A percentile compares a stretch with the other conserved stretches of the same genome.
These are phyloP conservation scores for Pinus tabuliformis DNA, from an alignment of 75 land plant genomes.

Conservation along the genomic window DNA sequence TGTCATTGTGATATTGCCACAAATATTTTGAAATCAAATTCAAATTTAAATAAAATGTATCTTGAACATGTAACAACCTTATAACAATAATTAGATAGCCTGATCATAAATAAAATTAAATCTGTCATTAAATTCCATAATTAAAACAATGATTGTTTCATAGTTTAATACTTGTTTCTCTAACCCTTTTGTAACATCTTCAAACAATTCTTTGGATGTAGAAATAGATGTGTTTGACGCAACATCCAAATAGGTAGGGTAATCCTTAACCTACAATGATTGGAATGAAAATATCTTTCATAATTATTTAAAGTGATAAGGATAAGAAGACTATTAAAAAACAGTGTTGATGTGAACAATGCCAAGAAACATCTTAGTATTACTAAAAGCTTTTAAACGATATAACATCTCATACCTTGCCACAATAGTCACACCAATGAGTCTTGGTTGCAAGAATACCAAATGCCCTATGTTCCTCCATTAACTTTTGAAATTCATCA, in stretches of 20 bases:
- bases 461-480: conserved; percentile 72
- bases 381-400: neutral
- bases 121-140: neutral
- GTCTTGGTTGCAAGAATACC: conserved; percentile 72
- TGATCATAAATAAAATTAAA: neutral
- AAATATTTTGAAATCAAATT: conserved; percentile 7
- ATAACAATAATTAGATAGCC: neutral
- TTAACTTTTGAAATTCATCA: conserved; percentile 85
- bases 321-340: neutral
- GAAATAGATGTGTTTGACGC: conserved; percentile 80
- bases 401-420: conserved; percentile 38
- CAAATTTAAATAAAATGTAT: neutral
- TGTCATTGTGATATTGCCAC: conserved; percentile 79
- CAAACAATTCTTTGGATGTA: conserved; percentile 94
- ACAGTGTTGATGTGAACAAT: neutral
- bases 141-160: neutral
- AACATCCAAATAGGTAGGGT: conserved; percentile 60
- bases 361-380: neutral
- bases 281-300: neutral
- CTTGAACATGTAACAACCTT: neutral
- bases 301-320: neutral
- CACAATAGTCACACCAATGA: conserved; percentile 87
- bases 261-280: conserved; percentile 52
- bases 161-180: conserved; percentile 57
- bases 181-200: conserved; percentile 80